Evolutionary conservation across 768 basidiomycete species (phyloP).

Genomic region (Amanita rimosa): DNA sequence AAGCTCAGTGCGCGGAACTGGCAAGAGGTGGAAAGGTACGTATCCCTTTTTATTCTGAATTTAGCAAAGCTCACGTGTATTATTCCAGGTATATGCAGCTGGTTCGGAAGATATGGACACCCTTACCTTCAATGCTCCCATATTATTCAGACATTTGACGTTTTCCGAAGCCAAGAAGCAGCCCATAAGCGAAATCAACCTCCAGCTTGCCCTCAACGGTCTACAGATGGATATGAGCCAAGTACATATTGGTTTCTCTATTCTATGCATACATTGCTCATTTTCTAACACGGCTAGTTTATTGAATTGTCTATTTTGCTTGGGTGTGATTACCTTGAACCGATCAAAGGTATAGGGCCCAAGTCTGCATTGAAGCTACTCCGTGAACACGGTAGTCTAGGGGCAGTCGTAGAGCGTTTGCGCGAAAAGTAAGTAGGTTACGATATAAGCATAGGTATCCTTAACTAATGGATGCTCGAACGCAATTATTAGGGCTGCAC

Average conservation of each 20-base stretch:
- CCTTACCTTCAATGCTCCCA: constrained; percentile 86
- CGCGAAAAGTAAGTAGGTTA: constrained; percentile 50
- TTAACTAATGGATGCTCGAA: not conserved
- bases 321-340: constrained; percentile 98
- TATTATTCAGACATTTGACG: constrained; percentile 90
- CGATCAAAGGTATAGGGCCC: constrained; percentile 94
- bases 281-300: constrained; percentile 49
- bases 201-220: constrained; percentile 75
- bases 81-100: constrained; percentile 78
- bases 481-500: constrained; percentile 28
- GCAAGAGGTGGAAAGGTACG: constrained; percentile 87
- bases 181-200: constrained; percentile 87
- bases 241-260: constrained; percentile 27
- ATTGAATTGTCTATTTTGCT: constrained; percentile 93
- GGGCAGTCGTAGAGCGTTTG: constrained; percentile 64
- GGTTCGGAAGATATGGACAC: constrained; percentile 99
- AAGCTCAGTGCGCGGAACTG: constrained; percentile 97
- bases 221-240: constrained; percentile 89
- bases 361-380: constrained; percentile 92
- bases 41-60: not conserved
- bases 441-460: not conserved
- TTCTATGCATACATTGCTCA: not conserved
- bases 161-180: constrained; percentile 97
- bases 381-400: constrained; percentile 67
- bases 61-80: not conserved